Percentiles rank a stretch among this genome's conserved stretches.
Conservation (phyloP, 2,329 filamentous ascomycete species). For the Epichloe brachyelytri region DNA sequence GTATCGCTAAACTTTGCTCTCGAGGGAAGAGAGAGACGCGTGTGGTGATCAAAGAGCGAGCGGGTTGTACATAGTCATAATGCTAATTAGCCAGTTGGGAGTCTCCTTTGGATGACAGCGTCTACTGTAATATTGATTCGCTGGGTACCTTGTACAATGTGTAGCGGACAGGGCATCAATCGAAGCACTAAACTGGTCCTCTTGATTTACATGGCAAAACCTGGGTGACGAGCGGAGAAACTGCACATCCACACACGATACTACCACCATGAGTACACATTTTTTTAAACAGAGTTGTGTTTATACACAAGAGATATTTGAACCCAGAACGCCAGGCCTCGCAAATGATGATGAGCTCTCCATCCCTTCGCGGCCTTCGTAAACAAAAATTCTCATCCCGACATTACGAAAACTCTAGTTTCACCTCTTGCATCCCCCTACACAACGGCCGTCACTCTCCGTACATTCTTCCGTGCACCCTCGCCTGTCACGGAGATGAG, state of each 20-base stretch:
- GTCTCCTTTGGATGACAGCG: too few species aligned
- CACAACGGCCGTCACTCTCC: conserved; percentile 51
- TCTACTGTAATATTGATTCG: neutral
- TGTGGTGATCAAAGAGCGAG: conserved; percentile 32
- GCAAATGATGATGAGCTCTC: neutral
- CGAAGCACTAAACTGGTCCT: too few species aligned
- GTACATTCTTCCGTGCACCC: conserved; percentile 67
- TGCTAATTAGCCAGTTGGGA: too few species aligned
- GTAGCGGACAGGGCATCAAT: neutral
- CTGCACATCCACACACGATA: too few species aligned
- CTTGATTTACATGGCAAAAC: too few species aligned
- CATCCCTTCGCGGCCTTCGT: neutral
- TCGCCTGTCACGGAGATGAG: conserved; percentile 70
- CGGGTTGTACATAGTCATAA: too few species aligned
- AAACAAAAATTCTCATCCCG: neutral
- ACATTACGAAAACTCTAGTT: neutral
- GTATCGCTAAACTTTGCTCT: conserved; percentile 71
- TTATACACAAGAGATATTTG: neutral
- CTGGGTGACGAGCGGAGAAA: too few species aligned
- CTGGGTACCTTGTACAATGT: neutral
- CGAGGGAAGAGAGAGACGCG: conserved; percentile 48
- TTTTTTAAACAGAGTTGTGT: too few species aligned
- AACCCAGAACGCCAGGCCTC: neutral
- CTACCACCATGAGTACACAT: too few species aligned
- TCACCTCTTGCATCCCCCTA: conserved; percentile 4